phyloP scores from a whole-genome alignment of 495 filamentous ascomycete genomes.

The Umbilicaria muhlenbergii region DNA sequence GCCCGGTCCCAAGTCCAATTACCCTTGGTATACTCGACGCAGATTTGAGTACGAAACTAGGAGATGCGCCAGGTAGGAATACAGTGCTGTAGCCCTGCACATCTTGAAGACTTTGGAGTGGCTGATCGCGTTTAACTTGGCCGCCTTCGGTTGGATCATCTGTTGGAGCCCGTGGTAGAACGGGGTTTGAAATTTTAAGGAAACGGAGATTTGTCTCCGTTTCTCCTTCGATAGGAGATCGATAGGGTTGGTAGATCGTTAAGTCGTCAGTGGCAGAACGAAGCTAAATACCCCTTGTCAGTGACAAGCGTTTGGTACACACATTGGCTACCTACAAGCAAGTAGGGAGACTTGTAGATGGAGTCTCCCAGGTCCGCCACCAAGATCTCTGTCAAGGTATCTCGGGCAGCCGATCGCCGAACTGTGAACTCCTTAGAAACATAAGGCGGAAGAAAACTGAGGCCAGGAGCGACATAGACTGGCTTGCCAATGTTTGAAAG shows the following conservation, averaged over 20 bases:
- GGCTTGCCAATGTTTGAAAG: conserved; percentile 38
- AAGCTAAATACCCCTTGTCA: conserved; percentile 29
- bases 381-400: conserved; percentile 58
- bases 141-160: conserved; percentile 21
- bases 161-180: conserved; percentile 33
- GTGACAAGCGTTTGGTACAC: background rate
- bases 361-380: conserved; percentile 73
- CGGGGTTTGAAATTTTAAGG: conserved; percentile 53
- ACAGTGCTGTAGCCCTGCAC: conserved; percentile 62
- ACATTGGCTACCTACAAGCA: conserved; percentile 44
- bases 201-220: conserved; percentile 44
- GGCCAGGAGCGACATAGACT: conserved; percentile 48
- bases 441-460: conserved; percentile 63
- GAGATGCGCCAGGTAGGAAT: conserved; percentile 62
- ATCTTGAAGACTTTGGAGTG: conserved; percentile 47
- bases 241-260: conserved; percentile 72
- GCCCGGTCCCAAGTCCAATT: conserved; percentile 47
- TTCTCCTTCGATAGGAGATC: conserved; percentile 18
- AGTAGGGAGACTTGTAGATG: conserved; percentile 51
- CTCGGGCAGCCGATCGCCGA: conserved; percentile 52
- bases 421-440: conserved; percentile 53
- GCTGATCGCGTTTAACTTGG: conserved; percentile 24
- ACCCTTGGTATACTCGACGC: conserved; percentile 59
- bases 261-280: conserved; percentile 69
- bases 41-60: conserved; percentile 66